phyloP scores from a whole-genome alignment of 352 stramenopile genomes.

The Phytophthora fragariaefolia region DNA sequence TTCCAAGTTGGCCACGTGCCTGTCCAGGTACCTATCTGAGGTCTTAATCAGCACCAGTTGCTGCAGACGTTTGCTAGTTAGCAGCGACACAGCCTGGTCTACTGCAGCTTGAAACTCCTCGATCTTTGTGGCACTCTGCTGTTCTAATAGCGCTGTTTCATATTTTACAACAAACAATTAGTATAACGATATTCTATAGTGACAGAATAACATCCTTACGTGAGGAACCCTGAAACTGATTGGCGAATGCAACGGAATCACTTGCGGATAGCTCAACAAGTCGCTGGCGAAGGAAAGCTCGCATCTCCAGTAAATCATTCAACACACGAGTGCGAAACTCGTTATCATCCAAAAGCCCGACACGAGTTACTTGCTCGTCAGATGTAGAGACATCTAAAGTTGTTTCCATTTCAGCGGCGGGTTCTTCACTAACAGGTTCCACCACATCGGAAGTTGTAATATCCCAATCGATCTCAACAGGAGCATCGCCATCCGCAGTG shows the following conservation, averaged over 20 bases:
- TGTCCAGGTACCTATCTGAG: conserved; percentile 78
- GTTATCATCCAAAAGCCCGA: conserved; percentile 56
- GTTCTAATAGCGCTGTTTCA: conserved; percentile 58
- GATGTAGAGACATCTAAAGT: conserved; percentile 12
- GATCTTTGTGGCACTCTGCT: conserved; percentile 65
- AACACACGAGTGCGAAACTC: conserved; percentile 67
- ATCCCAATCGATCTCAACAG: conserved; percentile 81
- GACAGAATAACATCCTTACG: conserved; percentile 35
- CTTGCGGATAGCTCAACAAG: conserved; percentile 50
- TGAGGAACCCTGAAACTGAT: conserved; percentile 74
- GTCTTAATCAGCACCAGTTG: conserved; percentile 79
- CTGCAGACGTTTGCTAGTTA: conserved; percentile 76
- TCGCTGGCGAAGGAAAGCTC: conserved; percentile 67
- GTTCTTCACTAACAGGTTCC: conserved; percentile 29
- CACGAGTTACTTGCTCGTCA: conserved; percentile 40
- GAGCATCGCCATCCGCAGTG: conserved; percentile 29
- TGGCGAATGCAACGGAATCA: conserved; percentile 69
- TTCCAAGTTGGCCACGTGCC: conserved; percentile 70
- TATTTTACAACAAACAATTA: conserved; percentile 20
- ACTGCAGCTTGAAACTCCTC: conserved; percentile 51
- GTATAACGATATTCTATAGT: conserved; percentile 1
- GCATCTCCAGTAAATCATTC: conserved; percentile 82
- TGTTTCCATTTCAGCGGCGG: conserved; percentile 2
- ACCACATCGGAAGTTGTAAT: conserved; percentile 60
- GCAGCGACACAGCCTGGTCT: conserved; percentile 45